These are phyloP conservation scores for Pythium chondricola DNA, from an alignment of 352 stramenopile genomes.

Conservation along the genomic window DNA sequence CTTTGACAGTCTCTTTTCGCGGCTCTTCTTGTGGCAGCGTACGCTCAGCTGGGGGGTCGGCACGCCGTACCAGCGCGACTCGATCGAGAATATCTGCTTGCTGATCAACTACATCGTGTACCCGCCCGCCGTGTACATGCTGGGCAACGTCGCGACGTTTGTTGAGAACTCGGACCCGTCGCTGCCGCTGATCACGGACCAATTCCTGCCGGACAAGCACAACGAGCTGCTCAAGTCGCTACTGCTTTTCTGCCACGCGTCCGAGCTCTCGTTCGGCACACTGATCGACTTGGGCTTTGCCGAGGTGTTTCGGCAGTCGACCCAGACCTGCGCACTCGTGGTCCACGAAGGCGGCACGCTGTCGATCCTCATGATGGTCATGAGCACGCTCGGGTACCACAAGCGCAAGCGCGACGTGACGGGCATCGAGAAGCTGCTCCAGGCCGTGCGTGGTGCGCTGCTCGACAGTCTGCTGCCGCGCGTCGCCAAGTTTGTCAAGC, in stretches of 20 bases:
- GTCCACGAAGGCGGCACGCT: constrained; percentile 76
- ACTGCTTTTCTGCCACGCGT: constrained; percentile 50
- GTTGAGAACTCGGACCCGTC: constrained; percentile 80
- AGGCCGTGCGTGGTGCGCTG: constrained; percentile 36
- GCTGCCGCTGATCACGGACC: constrained; percentile 78
- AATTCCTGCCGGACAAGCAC: constrained; percentile 69
- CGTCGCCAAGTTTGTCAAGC: constrained; percentile 74
- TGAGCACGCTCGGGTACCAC: constrained; percentile 80
- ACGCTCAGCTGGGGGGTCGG: constrained; percentile 81
- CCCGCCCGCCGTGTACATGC: constrained; percentile 80
- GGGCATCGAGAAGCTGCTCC: constrained; percentile 53
- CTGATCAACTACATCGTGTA: constrained; percentile 86
- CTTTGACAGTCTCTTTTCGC: constrained; percentile 71
- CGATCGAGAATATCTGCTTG: constrained; percentile 83
- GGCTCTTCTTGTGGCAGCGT: constrained; percentile 74
- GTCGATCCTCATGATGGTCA: constrained; percentile 84
- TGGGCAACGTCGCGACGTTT: constrained; percentile 78
- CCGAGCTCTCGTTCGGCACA: constrained; percentile 68
- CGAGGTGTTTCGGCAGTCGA: constrained; percentile 68
- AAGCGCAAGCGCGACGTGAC: constrained; percentile 78
- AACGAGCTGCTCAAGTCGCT: constrained; percentile 82
- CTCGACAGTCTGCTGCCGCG: constrained; percentile 48
- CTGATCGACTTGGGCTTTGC: constrained; percentile 76
- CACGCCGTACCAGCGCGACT: constrained; percentile 79
- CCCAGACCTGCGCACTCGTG: constrained; percentile 47